A percentile compares a stretch with the other conserved stretches of the same genome.
These are phyloP conservation scores for Rhizophlyctis rosea DNA, from an alignment of 192 early-diverging fungal genomes.

Conservation along the genomic window DNA sequence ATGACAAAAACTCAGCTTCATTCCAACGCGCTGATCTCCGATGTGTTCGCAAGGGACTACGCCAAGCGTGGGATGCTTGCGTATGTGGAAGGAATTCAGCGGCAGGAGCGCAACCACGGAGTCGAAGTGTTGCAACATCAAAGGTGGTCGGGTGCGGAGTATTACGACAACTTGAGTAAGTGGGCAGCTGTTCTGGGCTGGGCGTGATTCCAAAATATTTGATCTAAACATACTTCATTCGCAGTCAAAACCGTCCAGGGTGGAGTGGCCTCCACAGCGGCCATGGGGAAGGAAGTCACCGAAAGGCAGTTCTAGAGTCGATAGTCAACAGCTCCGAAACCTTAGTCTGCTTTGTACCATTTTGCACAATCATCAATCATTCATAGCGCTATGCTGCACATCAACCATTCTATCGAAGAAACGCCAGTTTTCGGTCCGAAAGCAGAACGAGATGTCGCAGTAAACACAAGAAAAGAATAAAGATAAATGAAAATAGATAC, in stretches of 20 bases:
- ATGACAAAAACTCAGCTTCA: conserved; percentile 58
- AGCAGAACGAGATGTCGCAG: too few species aligned
- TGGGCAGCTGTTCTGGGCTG: not conserved
- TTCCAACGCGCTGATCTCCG: conserved; percentile 81
- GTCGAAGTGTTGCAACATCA: conserved; percentile 94
- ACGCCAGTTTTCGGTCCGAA: too few species aligned
- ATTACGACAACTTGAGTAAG: conserved; percentile 76
- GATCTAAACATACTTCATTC: not conserved
- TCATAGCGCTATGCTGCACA: too few species aligned
- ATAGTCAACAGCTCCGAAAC: too few species aligned
- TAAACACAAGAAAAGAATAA: too few species aligned
- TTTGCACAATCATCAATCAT: too few species aligned
- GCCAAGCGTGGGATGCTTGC: conserved; percentile 89
- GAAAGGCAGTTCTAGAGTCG: conserved; percentile 45
- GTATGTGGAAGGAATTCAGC: conserved; percentile 89
- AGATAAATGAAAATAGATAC: too few species aligned
- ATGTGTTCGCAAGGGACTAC: conserved; percentile 84
- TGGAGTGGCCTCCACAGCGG: conserved; percentile 89
- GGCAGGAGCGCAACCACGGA: conserved; percentile 82
- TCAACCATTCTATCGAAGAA: too few species aligned
- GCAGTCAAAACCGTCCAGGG: conserved; percentile 85
- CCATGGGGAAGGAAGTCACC: conserved; percentile 82
- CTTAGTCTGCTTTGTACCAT: too few species aligned
- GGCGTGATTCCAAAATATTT: conserved; percentile 1
- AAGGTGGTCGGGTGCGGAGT: conserved; percentile 91